Percentiles rank a stretch among this genome's conserved stretches.
These are phyloP conservation scores for Wickerhamomyces bisporus DNA, from an alignment of 805 yeast genomes.

Conservation along the genomic window DNA sequence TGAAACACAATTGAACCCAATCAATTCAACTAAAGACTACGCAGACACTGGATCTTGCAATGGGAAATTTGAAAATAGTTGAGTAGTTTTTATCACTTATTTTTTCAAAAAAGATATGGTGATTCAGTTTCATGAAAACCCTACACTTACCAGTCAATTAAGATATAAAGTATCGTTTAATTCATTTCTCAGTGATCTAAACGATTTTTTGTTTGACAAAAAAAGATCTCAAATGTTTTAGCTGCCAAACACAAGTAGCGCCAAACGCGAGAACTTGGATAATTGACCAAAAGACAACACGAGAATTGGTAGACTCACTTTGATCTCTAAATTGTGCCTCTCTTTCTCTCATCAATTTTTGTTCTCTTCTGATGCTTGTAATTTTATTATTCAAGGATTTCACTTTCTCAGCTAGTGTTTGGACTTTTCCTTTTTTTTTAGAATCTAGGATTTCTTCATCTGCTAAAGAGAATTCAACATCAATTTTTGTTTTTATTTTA, in stretches of 20 bases:
- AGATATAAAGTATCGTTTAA: too few relatives aligned
- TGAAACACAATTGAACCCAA: too few relatives aligned
- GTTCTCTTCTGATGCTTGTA: constrained; percentile 59
- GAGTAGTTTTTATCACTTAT: too few relatives aligned
- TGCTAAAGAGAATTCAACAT: constrained; percentile 63
- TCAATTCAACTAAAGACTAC: too few relatives aligned
- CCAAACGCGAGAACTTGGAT: constrained; percentile 60
- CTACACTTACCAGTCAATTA: too few relatives aligned
- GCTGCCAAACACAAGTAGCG: constrained; percentile 68
- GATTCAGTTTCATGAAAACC: too few relatives aligned
- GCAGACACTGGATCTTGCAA: too few relatives aligned
- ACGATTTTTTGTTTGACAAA: constrained; percentile 68
- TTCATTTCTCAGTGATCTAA: neutral
- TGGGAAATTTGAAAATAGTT: too few relatives aligned
- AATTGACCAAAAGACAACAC: constrained; percentile 71
- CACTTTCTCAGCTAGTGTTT: constrained; percentile 51
- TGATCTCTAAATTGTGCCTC: constrained; percentile 69
- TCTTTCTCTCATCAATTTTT: constrained; percentile 63
- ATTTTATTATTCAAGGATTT: constrained; percentile 52
- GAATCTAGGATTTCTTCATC: constrained; percentile 62
- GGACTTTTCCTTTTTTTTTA: constrained; percentile 54
- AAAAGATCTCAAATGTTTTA: constrained; percentile 67
- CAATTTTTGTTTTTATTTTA: constrained; percentile 49
- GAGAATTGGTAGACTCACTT: constrained; percentile 63
- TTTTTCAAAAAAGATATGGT: too few relatives aligned